Base-by-base conservation (phyloP, 257 asterid species). In the Solanum verrucosum region DNA sequence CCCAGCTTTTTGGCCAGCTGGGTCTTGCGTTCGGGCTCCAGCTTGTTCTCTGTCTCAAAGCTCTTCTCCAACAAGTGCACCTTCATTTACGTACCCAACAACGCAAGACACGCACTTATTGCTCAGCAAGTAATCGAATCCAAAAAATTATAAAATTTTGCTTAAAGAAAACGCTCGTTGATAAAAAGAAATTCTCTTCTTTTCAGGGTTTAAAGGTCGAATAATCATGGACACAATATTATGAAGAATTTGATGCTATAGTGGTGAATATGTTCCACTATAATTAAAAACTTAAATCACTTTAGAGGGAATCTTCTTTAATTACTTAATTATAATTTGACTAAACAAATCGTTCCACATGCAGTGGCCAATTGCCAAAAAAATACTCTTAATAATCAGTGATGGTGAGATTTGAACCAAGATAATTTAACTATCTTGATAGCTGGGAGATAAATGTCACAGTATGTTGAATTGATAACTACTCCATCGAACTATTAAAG, bases 41-140 rank as follows among this genome's bases (percentile, higher is more conserved):
- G 96, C 92, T 97, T 97, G 95, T 97, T 97, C 91, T 97, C 99
- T 25, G 91, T 87, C 92, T 97, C 99, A 75, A 96, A 97, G 93
- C 98, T 96, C 94, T 94, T 97, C 93, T 97, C 99, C 91, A 97
- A 93, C 94, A 94, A 85, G 92, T 95, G 98, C 89, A 97, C 99
- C 98, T 96, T 87, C 33, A 86, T 78, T 78, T 44, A 29, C 38
- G 37, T 70, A 84, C 86, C 73, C 68, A 87, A 49, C 84, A 90
- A 85, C 40, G 6, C n/a, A 44, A 4, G 25, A 15, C 3, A 29
- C 3, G 35, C 75, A 46, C 85, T 81, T 81, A 29, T 81, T 44
- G 85, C 85, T 81, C 68, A 46, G 60, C 7, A 46, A 81, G 27
- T 29, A 29, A 46, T 29, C 6, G 68, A 46, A 81, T 46, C 85